Evolutionary conservation across 73 alveolate species (phyloP), one percentile per base, ranked within the genome.

Genomic region (Symbiodinium pilosum): DNA sequence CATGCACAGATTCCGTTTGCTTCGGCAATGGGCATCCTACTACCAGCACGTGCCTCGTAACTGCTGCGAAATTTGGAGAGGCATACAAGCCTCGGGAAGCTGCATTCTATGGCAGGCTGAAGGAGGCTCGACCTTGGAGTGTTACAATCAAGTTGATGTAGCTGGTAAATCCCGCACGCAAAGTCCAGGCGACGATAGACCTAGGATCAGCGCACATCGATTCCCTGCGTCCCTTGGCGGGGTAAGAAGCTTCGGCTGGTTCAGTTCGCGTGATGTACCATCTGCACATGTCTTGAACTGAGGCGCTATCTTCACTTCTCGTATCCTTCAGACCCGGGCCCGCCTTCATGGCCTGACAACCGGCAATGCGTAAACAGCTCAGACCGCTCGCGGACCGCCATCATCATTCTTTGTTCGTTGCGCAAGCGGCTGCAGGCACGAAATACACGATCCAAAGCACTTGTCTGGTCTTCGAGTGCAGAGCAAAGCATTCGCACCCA

Each of bases 41-140:
- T 47, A 16, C 8, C 30, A 5, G 30, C 18, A 30, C 16, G 71
- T 54, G 71, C 71, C 7, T 30, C 30, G 4, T 3, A 54, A 54
- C 0, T 54, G n/a, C 71, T n/a, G n/a, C n/a, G n/a, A 54, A 54
- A 28, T 56, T 56, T 56, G 34, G 36, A 28, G 36, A 68, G 97
- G 97, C 97, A 21, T 91, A 91, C 75, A 68, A 69, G 97, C 97
- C 97, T 86, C 77, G 47, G 77, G 97, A 91, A 69, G 97, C 97
- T 34, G 97, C 97, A 71, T 91, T 91, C 97, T 91, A 91, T 69
- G 97, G 97, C 77, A 71, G 97, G 97, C 88, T 91, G 16, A 91
- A 91, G 97, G 97, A 91, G 97, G 97, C 75, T 8, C n/a, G 69
- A 12, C 20, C 20, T 12, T 20, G 28, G 9, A 20, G 69, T 52